Conservation (phyloP, 148 eudicot species). For the Persicaria maculosa region DNA sequence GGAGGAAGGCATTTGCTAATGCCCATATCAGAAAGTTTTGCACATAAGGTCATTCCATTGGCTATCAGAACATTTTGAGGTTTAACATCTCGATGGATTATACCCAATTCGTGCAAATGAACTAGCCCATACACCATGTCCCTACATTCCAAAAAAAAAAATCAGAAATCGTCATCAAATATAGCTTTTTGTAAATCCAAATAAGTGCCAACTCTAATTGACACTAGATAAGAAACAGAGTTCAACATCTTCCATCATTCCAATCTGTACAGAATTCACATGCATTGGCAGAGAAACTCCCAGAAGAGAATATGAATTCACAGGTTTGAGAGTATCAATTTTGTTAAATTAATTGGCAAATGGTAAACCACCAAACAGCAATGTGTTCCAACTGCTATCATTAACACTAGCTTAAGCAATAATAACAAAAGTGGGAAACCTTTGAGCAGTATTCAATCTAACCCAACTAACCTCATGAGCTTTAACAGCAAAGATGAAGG, state of each 20-base stretch:
- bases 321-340: not conserved
- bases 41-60: slow-evolving; percentile 50
- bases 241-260: not conserved
- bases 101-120: slow-evolving; percentile 88
- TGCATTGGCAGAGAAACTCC: not conserved
- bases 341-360: not conserved
- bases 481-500: slow-evolving; percentile 74
- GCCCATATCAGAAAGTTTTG: slow-evolving; percentile 96
- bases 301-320: not conserved
- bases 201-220: not conserved
- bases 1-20: slow-evolving; percentile 85
- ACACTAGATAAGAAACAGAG: not conserved
- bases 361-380: not conserved
- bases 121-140: slow-evolving; percentile 79
- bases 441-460: not conserved
- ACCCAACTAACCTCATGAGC: slow-evolving; percentile 69
- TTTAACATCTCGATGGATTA: slow-evolving; percentile 84
- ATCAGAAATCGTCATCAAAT: not conserved
- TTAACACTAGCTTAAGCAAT: not conserved
- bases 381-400: not conserved
- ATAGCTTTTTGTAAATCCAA: not conserved
- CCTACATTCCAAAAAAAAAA: slow-evolving; percentile 28
- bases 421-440: slow-evolving; percentile 8
- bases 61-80: slow-evolving; percentile 89
- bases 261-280: not conserved